These are phyloP conservation scores for Rhypophila decipiens DNA, from an alignment of 495 filamentous ascomycete species.

Conservation along the genomic window DNA sequence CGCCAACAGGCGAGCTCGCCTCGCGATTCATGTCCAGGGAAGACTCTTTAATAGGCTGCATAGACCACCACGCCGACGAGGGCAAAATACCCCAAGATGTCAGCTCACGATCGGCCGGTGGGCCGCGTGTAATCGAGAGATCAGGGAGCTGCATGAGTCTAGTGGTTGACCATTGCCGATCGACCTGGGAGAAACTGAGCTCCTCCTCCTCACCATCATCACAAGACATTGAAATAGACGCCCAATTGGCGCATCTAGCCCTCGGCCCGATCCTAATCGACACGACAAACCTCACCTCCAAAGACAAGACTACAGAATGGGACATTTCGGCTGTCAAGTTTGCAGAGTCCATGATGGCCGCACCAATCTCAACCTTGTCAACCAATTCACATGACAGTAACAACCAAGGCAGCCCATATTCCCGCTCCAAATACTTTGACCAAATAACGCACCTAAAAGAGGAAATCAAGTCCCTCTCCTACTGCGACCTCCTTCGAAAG, in stretches of 20 bases:
- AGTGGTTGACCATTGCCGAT: conserved; percentile 55
- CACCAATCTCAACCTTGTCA: too few relatives aligned
- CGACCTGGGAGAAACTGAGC: conserved; percentile 47
- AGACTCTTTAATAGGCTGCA: conserved; percentile 57
- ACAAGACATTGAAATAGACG: conserved; percentile 23
- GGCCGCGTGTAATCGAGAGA: conserved; percentile 60
- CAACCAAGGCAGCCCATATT: too few relatives aligned
- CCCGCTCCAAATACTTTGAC: conserved; percentile 57
- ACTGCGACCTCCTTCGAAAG: conserved; percentile 73
- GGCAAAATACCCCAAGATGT: conserved; percentile 45
- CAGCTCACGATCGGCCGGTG: too few relatives aligned
- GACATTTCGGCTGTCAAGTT: conserved; percentile 62
- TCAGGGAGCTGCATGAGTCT: conserved; percentile 78
- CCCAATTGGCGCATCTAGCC: conserved; percentile 66
- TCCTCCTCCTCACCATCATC: conserved; percentile 7
- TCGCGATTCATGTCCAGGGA: conserved; percentile 25
- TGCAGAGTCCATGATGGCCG: too few relatives aligned
- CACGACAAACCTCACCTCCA: conserved; percentile 63
- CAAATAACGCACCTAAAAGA: conserved; percentile 62
- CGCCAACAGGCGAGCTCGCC: conserved; percentile 50
- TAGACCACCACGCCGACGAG: conserved; percentile 93
- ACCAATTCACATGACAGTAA: too few relatives aligned
- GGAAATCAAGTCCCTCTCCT: conserved; percentile 57
- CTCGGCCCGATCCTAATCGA: conserved; percentile 80
- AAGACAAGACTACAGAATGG: conserved; percentile 64